Base-by-base conservation (phyloP, 306 rosid species). In the Quercus dentata region DNA sequence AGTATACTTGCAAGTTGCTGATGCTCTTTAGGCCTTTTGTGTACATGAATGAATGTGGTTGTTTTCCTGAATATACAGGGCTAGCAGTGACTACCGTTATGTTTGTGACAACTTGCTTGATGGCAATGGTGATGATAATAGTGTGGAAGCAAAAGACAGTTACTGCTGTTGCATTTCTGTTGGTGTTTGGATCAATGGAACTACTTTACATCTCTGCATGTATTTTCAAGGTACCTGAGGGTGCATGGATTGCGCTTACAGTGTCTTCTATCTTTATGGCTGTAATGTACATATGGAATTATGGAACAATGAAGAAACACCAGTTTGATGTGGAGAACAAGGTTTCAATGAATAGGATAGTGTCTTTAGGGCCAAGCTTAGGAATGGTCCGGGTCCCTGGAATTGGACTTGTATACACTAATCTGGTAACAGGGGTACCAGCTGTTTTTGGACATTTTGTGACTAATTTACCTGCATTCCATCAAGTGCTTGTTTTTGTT, bases 71-170 rank as follows among this genome's bases (percentile, higher is more conserved):
- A 35, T 83, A 61, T 85, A 72, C 72, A 92, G 97, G 97, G 64
- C 79, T 90, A 71, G 92, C 91, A 0, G 86, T 90, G 51, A 90
- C 91, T 20, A 83, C 86, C 31, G 89, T 90, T 20, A 90, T 90
- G 97, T 90, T 88, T 81, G 89, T 88, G 70, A 90, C 97, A 55
- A 90, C 97, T 62, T 90, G 92, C 78, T 83, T 94, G 85, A 91
- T 92, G 97, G 74, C 88, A 51, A 82, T 94, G 23, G 91, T 90
- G 58, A 90, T 90, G 58, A 58, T 87, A 30, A 81, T 90, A 15
- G 90, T 91, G 30, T 90, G 97, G 98, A 90, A 90, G 83, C 76
- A 82, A 76, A 89, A 82, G 30, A 73, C 86, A 31, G 17, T 79
- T 14, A 78, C 46, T 70, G 90, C 91, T 75, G 33, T 91, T 41